Evolutionary conservation across 805 yeast species (phyloP), one percentile per base, ranked within the genome.

Genomic region (Kazachstania martiniae): DNA sequence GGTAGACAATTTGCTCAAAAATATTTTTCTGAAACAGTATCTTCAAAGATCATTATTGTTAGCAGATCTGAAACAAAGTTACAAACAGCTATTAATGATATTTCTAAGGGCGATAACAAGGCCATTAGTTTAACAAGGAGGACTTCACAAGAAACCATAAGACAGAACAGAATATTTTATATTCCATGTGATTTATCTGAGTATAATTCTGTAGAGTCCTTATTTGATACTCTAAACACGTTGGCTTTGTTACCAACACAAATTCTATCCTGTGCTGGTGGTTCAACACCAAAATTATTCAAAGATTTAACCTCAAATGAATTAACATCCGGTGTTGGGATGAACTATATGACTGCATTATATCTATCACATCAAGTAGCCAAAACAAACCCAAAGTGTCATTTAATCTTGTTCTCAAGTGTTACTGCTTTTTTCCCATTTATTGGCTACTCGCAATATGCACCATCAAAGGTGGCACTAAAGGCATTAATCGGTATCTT

Each of bases 361-460:
- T 80, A 71, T 47, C 63, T 84, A 26, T 60, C 84, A 0, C 96
- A 89, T 46, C 66, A 73, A 2, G 56, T 70, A 40, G 76, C 63
- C 52, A 59, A 59, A 18, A 49, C 66, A 23, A 8, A 9, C 7
- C 47, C 44, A 3, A 58, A n/a, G 26, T 70, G 76, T 36, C 78
- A 67, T 47, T 67, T 74, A 43, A 72, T 74, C 16, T 70, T 65
- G 38, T 77, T 69, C 46, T 81, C 95, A 0, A 83, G 95, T 2
- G 81, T 76, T 4, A 73, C 79, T 8, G 86, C 93, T 3, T 74
- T 79, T 42, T 89, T 73, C 61, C 85, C 95, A 4, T 79, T 89
- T 49, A 81, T 85, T 27, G 99, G 99, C 0, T 91, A 91, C 53
- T 69, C 76, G 0, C 89, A 84, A 46, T 91, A 91, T 51, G 87